phyloP scores from a whole-genome alignment of 129 eudicot species.

The Saussurea involucrata region DNA sequence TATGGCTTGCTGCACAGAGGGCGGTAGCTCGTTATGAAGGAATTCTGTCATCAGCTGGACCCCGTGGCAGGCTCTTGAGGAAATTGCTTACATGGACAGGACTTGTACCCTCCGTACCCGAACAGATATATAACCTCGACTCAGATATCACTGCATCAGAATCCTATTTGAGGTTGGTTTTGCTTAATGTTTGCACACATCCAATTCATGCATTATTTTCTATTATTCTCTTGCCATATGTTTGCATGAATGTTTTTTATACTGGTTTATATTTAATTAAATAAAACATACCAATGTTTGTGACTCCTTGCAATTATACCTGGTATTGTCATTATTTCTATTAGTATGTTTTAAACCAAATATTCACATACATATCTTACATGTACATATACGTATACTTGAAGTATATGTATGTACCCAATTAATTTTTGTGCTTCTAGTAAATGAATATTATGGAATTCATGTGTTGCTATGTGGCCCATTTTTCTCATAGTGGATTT shows the following conservation, averaged over 20 bases:
- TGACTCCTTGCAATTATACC: neutral
- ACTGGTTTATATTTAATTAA: neutral
- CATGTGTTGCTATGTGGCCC: too few relatives aligned
- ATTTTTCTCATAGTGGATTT: too few relatives aligned
- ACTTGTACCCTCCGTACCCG: conserved; percentile 58
- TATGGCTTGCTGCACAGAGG: conserved; percentile 92
- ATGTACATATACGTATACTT: too few relatives aligned
- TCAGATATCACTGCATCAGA: conserved; percentile 42
- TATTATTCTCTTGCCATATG: neutral
- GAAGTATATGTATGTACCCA: too few relatives aligned
- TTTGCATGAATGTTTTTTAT: neutral
- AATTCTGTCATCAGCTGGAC: conserved; percentile 72
- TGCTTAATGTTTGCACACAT: neutral
- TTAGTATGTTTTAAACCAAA: too few relatives aligned
- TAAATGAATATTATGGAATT: too few relatives aligned
- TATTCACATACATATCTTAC: too few relatives aligned
- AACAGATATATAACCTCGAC: conserved; percentile 40
- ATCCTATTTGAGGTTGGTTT: conserved; percentile 57
- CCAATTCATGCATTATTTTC: neutral
- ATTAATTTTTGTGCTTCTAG: too few relatives aligned
- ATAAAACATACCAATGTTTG: neutral
- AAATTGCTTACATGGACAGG: conserved; percentile 77
- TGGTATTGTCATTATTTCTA: neutral
- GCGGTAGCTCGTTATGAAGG: conserved; percentile 96
- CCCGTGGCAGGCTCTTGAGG: conserved; percentile 85